Base-by-base conservation (phyloP, 2,329 filamentous ascomycete genomes). In the Lecanicillium sp. region DNA sequence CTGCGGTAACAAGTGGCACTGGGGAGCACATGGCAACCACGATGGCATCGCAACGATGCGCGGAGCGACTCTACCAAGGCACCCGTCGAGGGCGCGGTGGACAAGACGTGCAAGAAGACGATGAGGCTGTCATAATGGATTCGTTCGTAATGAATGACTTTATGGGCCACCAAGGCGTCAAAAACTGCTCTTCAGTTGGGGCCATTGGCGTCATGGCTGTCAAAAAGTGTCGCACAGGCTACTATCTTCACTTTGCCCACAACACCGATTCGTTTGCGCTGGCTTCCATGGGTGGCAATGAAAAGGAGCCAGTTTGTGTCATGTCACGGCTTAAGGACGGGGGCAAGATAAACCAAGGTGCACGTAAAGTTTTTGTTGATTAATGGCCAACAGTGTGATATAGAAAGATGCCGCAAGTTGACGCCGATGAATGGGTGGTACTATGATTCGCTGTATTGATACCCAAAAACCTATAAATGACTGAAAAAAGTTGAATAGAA, bases 1-100 rank as follows among this genome's bases (percentile, higher is more conserved):
- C 87, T 20, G 80, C 82, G 18, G 87, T 95, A 16, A 94, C 88
- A 29, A 95, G 87, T 55, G 92, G 92, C 19, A 98, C 92, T 3
- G 92, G 92, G 34, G 92, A 98, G 62, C 92, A 98, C 57, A 98
- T 98, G 84, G 85, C 88, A 27, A 95, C 90, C 1, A 94, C 89
- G 1, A 83, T 94, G 73, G 90, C 92, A 9, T 89, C 92, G 6
- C 80, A 83, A 42, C 81, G 83, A 40, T 94, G 88, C 55, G 88
- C 89, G 1, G 84, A 90, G 47, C 78, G 92, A 33, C 71, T 98
- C 18, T 95, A 88, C 55, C 76, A 82, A 47, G 75, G 71, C 48
- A 82, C 71, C 35, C 74, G 70, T 53, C 80, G 75, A 47, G 73
- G 65, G 3, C 63, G 60, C 35, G 73, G 67, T 13, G 86, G 86